phyloP scores from a whole-genome alignment of 2,329 filamentous ascomycete species.

The Polychaeton citri region DNA sequence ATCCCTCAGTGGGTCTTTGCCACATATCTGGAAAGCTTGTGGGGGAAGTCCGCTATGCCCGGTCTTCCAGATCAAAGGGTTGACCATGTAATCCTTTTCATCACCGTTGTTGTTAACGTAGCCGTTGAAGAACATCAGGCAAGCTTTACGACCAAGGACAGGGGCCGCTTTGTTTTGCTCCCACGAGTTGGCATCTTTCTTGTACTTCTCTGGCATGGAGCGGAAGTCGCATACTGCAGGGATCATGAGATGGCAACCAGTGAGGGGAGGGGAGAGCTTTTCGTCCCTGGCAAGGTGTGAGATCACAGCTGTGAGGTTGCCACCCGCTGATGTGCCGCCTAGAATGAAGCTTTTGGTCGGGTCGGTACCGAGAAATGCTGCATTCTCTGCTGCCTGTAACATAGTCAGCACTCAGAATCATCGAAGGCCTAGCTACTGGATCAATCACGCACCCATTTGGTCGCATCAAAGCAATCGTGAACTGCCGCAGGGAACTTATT shows the following conservation, averaged over 20 bases:
- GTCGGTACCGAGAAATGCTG: constrained; percentile 23
- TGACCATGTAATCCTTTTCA: constrained; percentile 4
- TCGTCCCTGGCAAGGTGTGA: constrained; percentile 31
- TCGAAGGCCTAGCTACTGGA: too few relatives aligned
- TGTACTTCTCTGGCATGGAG: constrained; percentile 27
- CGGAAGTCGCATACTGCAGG: constrained; percentile 29
- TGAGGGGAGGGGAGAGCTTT: constrained; percentile 28
- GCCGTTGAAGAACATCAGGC: constrained; percentile 8
- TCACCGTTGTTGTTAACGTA: constrained; percentile 11
- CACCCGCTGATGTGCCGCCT: constrained; percentile 38
- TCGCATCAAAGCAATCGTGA: constrained; percentile 35
- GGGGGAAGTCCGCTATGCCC: constrained; percentile 29
- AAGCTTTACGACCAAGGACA: constrained; percentile 12
- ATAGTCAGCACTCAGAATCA: too few relatives aligned
- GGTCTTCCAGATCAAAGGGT: constrained; percentile 14
- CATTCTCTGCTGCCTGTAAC: constrained; percentile 23
- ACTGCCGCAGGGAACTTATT: constrained; percentile 36
- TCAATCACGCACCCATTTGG: constrained; percentile 27
- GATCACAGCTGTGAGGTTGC: constrained; percentile 37
- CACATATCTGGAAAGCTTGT: constrained; percentile 35
- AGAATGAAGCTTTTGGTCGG: constrained; percentile 35
- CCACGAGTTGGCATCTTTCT: constrained; percentile 27
- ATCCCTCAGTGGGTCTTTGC: constrained; percentile 35
- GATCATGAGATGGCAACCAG: constrained; percentile 34
- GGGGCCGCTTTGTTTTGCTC: constrained; percentile 14